Conservation (phyloP, 305 asterid genomes). For the Lippia alba region DNA sequence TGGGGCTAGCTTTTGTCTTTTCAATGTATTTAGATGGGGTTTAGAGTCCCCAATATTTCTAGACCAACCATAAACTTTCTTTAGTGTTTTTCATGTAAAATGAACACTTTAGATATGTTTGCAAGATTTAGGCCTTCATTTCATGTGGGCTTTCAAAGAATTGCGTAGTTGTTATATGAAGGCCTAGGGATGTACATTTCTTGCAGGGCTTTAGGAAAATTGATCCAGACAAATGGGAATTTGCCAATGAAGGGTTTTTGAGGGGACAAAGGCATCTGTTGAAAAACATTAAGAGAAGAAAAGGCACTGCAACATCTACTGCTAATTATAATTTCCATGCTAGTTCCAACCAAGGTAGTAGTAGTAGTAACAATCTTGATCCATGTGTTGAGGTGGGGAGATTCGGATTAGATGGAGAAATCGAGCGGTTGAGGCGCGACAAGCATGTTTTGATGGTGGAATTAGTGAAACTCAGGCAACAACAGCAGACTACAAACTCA, state of each 20-base stretch:
- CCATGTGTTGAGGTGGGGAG: conserved; percentile 66
- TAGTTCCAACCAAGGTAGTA: conserved; percentile 30
- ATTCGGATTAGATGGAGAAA: conserved; percentile 59
- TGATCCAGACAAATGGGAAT: conserved; percentile 83
- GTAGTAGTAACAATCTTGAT: conserved; percentile 23
- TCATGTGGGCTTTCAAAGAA: background rate
- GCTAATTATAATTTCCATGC: conserved; percentile 15
- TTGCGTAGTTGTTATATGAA: background rate
- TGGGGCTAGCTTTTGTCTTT: conserved; percentile 26
- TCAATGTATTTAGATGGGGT: conserved; percentile 26
- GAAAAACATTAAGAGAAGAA: conserved; percentile 60
- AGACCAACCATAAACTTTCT: conserved; percentile 15
- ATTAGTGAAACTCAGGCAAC: conserved; percentile 66
- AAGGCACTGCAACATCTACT: conserved; percentile 28
- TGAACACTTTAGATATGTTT: background rate
- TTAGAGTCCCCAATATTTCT: conserved; percentile 5
- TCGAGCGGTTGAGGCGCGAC: conserved; percentile 62
- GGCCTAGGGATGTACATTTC: conserved; percentile 15
- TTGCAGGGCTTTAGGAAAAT: conserved; percentile 77
- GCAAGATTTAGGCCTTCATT: conserved; percentile 15
- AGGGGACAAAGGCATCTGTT: conserved; percentile 67
- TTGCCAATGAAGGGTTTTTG: conserved; percentile 75
- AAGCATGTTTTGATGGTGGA: conserved; percentile 58
- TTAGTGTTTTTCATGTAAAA: background rate
- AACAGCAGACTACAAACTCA: conserved; percentile 57